Evolutionary conservation across 2,329 filamentous ascomycete species (phyloP), one percentile per base, ranked within the genome.

Genomic region (Colletotrichum lupini): DNA sequence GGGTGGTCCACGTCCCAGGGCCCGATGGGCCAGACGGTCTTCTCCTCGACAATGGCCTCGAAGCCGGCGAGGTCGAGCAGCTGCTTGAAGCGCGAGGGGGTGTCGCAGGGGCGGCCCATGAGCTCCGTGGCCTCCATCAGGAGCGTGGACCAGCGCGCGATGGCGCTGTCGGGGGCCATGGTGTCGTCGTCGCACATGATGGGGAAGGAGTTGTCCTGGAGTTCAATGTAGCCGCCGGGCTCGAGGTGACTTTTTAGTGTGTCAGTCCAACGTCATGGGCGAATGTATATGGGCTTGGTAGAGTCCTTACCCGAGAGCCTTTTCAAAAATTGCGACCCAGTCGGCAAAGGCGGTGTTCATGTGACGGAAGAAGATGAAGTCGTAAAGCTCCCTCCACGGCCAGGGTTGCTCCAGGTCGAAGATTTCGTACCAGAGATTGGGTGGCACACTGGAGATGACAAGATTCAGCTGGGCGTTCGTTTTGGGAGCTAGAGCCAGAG

Each of bases 11-110:
- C 42, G 42, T 87, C 85, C 88, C 88, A 90, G 12, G 82, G 78
- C 75, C 86, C 87, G 37, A 83, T 82, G 0, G 89, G 88, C 80
- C 88, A 85, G 78, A 85, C 87, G 75, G 82, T 85, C 28, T 86
- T 77, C 2, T 83, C 80, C 77, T 89, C 85, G 0, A 80, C 80
- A 0, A 91, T 85, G 68, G 89, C 84, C 66, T 84, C 81, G 74
- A 91, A 91, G 1, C 90, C 90, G 0, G 85, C 87, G n/a, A 87
- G 85, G 14, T 81, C 79, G 77, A 91, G 82, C 65, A 84, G 82
- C 52, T 82, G 78, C 3, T 69, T 69, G 61, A 68, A 72, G 1
- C 83, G 72, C n/a, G 68, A 56, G 7, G 68, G 62, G n/a, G 28
- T 22, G 12, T 46, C 32, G 68, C 58, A 35, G 9, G 62, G 64